Conservation (phyloP, 768 basidiomycete genomes). For the Tylopilus vinaceipallidus region DNA sequence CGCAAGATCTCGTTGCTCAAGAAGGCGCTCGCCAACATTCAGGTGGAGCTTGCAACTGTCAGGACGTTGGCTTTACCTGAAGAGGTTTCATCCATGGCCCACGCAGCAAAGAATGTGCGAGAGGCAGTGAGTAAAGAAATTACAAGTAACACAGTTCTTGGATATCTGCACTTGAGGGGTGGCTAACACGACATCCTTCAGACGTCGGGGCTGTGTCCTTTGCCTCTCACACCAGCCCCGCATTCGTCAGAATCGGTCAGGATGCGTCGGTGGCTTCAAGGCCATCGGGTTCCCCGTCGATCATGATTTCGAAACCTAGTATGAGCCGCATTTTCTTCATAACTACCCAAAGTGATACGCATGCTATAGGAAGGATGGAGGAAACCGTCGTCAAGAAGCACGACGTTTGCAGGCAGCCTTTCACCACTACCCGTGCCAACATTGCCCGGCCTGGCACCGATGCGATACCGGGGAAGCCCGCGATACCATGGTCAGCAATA, state of each 20-base stretch:
- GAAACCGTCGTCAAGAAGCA: constrained; percentile 3
- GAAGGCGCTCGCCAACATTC: constrained; percentile 9
- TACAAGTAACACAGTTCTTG: background rate
- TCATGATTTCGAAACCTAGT: constrained; percentile 1
- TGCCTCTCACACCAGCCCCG: constrained; percentile 1
- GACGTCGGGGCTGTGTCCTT: background rate
- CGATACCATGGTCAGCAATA: constrained; percentile 1
- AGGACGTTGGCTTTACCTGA: constrained; percentile 5
- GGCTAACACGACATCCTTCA: constrained; percentile 1
- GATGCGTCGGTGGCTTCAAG: background rate
- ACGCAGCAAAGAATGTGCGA: constrained; percentile 6
- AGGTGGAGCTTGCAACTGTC: constrained; percentile 6
- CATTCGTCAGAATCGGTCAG: background rate
- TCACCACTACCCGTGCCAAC: background rate
- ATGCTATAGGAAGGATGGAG: background rate
- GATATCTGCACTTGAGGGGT: background rate
- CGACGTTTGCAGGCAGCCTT: background rate
- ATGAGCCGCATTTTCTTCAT: background rate
- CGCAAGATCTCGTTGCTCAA: constrained; percentile 19
- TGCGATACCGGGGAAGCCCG: constrained; percentile 5
- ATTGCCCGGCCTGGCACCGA: constrained; percentile 6
- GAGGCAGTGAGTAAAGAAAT: background rate
- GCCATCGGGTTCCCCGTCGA: background rate
- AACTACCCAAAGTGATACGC: background rate
- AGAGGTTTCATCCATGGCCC: background rate